A percentile compares a stretch with the other conserved stretches of the same genome.
Evolutionary conservation across 108 stramenopile genomes (phyloP).

Genomic region (Skeletonema menzelii): DNA sequence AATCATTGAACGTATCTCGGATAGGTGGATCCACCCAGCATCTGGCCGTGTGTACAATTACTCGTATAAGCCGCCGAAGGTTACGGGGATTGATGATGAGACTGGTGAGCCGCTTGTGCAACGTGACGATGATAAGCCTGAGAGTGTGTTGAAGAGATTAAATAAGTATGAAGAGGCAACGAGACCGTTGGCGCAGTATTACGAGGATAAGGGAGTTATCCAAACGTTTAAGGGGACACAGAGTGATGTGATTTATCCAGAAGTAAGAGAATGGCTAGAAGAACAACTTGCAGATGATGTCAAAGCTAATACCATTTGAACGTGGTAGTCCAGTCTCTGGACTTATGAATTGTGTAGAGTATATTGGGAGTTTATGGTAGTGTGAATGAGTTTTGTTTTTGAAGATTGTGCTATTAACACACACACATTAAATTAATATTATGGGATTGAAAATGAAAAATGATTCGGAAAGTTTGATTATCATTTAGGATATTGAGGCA

Average conservation of each 20-base stretch:
- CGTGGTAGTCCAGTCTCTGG: background rate
- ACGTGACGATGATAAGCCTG: constrained; percentile 95
- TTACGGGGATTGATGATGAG: constrained; percentile 82
- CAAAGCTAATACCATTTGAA: constrained; percentile 16
- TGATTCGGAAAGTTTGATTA: no score
- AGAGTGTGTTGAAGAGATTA: constrained; percentile 82
- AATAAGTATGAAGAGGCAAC: constrained; percentile 89
- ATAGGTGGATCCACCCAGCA: constrained; percentile 94
- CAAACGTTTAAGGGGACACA: constrained; percentile 86
- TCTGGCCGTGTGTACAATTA: constrained; percentile 95
- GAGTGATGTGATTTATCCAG: constrained; percentile 94
- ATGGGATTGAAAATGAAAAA: no score
- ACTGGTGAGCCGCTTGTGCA: constrained; percentile 96
- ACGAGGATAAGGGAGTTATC: constrained; percentile 79
- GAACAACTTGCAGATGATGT: constrained; percentile 37
- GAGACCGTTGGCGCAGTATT: constrained; percentile 86
- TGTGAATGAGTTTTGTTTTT: background rate
- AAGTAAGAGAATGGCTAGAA: constrained; percentile 81
- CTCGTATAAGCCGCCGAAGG: constrained; percentile 95
- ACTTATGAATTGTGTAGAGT: background rate
- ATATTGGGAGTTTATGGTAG: background rate
- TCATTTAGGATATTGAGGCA: no score
- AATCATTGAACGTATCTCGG: constrained; percentile 93
- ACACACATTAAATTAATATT: background rate
- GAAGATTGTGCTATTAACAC: background rate